Percentiles rank a stretch among this genome's conserved stretches.
Conservation (phyloP, 2,329 filamentous ascomycete species). For the Colletotrichum sublineola region DNA sequence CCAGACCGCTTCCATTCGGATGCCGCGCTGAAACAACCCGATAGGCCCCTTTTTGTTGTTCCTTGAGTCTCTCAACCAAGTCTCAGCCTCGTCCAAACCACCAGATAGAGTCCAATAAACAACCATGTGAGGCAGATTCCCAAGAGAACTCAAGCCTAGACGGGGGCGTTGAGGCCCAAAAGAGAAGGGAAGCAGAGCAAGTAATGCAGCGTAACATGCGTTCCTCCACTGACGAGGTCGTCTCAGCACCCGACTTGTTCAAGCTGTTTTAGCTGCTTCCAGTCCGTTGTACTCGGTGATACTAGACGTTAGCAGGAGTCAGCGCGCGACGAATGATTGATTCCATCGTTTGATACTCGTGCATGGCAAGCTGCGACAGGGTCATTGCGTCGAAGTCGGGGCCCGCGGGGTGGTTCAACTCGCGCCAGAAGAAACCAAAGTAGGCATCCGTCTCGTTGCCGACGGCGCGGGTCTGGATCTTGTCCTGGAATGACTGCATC, state of each 20-base stretch:
- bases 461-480: slow-evolving; percentile 53
- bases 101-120: slow-evolving; percentile 19
- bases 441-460: slow-evolving; percentile 56
- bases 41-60: neutral
- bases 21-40: slow-evolving; percentile 26
- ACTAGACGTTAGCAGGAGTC: slow-evolving; percentile 30
- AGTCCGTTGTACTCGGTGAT: neutral
- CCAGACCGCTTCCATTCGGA: neutral
- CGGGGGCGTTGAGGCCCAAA: slow-evolving; percentile 6
- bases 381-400: slow-evolving; percentile 62
- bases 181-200: neutral
- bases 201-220: slow-evolving; percentile 1
- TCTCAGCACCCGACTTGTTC: slow-evolving; percentile 1
- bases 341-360: slow-evolving; percentile 65
- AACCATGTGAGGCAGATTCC: slow-evolving; percentile 16
- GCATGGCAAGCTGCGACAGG: slow-evolving; percentile 58
- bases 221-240: slow-evolving; percentile 1
- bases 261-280: neutral
- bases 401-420: slow-evolving; percentile 59
- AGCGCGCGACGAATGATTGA: slow-evolving; percentile 61
- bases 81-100: slow-evolving; percentile 13
- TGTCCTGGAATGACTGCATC: slow-evolving; percentile 57
- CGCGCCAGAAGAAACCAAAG: slow-evolving; percentile 67
- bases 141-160: neutral
- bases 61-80: neutral